Conservation (phyloP, 129 eudicot species). For the Deinandra increscens region DNA sequence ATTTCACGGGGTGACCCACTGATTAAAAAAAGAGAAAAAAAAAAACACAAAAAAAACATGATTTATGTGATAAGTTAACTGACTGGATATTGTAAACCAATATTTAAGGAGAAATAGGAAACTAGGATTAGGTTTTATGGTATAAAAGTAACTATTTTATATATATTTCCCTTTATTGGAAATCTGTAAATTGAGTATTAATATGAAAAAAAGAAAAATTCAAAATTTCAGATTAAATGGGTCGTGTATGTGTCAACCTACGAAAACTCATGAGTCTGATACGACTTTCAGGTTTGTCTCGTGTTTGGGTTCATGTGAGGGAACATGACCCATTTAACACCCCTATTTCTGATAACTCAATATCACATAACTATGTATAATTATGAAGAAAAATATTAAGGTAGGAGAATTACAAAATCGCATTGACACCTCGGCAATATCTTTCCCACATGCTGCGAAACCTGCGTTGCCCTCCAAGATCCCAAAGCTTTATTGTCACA, state of each 20-base stretch:
- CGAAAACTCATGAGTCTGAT: not conserved
- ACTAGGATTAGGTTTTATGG: no score
- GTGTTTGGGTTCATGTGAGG: not conserved
- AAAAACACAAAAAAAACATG: no score
- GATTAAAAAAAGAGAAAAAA: no score
- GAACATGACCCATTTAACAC: not conserved
- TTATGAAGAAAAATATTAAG: not conserved
- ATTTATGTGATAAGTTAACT: no score
- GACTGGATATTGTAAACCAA: not conserved
- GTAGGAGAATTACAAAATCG: slow-evolving; percentile 59
- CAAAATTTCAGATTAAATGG: no score
- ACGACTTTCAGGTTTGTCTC: not conserved
- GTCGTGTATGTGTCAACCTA: no score
- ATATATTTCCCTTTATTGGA: no score
- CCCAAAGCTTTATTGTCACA: slow-evolving; percentile 97
- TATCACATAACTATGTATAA: not conserved
- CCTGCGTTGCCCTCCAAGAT: slow-evolving; percentile 94
- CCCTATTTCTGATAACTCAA: not conserved
- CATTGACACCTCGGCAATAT: slow-evolving; percentile 89
- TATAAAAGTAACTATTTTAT: no score
- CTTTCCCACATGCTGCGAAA: slow-evolving; percentile 98
- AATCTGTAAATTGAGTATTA: no score
- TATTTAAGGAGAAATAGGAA: no score
- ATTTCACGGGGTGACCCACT: no score
- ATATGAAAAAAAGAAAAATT: no score